phyloP scores from a whole-genome alignment of 306 rosid genomes.

The Vigna nakashimae region DNA sequence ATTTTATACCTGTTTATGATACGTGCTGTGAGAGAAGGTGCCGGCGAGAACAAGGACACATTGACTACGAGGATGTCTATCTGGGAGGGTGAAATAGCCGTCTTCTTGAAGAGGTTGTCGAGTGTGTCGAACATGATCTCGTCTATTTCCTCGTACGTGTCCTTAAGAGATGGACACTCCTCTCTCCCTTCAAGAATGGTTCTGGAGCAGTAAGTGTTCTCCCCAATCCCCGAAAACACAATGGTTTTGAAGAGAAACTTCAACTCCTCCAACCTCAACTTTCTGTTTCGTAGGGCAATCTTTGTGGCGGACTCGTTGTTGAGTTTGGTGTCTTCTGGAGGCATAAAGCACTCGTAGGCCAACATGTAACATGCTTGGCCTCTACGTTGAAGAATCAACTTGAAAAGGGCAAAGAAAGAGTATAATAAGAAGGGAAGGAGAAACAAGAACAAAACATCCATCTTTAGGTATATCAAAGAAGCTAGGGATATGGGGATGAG shows the following conservation, averaged over 20 bases:
- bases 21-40: conserved; percentile 75
- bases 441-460: conserved; percentile 51
- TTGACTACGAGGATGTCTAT: conserved; percentile 80
- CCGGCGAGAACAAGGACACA: conserved; percentile 76
- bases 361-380: conserved; percentile 68
- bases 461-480: conserved; percentile 6
- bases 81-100: conserved; percentile 62
- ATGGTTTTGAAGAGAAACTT: conserved; percentile 71
- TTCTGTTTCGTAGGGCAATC: conserved; percentile 62
- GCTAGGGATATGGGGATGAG: not conserved
- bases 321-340: conserved; percentile 63
- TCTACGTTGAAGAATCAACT: conserved; percentile 53
- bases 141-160: conserved; percentile 66
- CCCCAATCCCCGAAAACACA: conserved; percentile 74
- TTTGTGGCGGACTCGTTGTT: conserved; percentile 51
- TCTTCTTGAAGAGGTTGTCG: conserved; percentile 60
- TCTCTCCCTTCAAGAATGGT: conserved; percentile 66
- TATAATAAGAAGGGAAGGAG: conserved; percentile 52
- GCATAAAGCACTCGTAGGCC: conserved; percentile 80
- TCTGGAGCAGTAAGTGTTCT: conserved; percentile 75
- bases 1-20: conserved; percentile 78
- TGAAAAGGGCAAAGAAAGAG: conserved; percentile 45
- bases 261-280: conserved; percentile 70
- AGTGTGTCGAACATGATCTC: conserved; percentile 74
- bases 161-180: conserved; percentile 45